phyloP scores from a whole-genome alignment of 768 basidiomycete species.

The Lactarius indigo region DNA sequence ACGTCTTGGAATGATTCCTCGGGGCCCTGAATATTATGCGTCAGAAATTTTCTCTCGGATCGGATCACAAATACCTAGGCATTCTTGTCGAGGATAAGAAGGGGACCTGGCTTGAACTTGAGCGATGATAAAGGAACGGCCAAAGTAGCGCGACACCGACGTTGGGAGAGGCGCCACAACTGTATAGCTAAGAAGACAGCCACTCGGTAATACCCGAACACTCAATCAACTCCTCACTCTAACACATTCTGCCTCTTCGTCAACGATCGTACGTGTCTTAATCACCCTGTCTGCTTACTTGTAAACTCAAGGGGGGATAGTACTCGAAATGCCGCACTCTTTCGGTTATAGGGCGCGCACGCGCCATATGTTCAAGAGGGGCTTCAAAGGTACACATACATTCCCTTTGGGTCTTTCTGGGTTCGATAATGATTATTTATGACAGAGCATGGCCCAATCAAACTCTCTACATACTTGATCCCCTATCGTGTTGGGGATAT shows the following conservation, averaged over 20 bases:
- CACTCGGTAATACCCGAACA: constrained; percentile 60
- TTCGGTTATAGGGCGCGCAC: constrained; percentile 99
- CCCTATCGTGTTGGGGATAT: constrained; percentile 96
- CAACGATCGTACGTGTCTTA: constrained; percentile 39
- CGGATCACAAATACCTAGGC: constrained; percentile 65
- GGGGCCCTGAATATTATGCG: constrained; percentile 61
- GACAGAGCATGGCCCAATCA: constrained; percentile 83
- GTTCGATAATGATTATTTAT: constrained; percentile 7
- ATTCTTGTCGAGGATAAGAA: constrained; percentile 62
- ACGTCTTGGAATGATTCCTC: constrained; percentile 93
- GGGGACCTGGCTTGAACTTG: constrained; percentile 8
- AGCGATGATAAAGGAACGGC: constrained; percentile 28
- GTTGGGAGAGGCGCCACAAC: constrained; percentile 47
- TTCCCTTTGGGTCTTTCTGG: constrained; percentile 11
- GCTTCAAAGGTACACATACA: constrained; percentile 83
- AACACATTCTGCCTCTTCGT: background rate
- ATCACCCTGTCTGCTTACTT: constrained; percentile 22
- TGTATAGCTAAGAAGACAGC: constrained; percentile 60
- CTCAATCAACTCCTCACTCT: constrained; percentile 35
- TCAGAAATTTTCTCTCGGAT: constrained; percentile 9
- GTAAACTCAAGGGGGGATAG: constrained; percentile 31
- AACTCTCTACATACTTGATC: constrained; percentile 89
- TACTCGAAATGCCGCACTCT: constrained; percentile 96
- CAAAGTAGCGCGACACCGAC: constrained; percentile 33
- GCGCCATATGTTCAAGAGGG: constrained; percentile 99